These are phyloP conservation scores for Torulaspora franciscae DNA, from an alignment of 805 yeast species.

Conservation along the genomic window DNA sequence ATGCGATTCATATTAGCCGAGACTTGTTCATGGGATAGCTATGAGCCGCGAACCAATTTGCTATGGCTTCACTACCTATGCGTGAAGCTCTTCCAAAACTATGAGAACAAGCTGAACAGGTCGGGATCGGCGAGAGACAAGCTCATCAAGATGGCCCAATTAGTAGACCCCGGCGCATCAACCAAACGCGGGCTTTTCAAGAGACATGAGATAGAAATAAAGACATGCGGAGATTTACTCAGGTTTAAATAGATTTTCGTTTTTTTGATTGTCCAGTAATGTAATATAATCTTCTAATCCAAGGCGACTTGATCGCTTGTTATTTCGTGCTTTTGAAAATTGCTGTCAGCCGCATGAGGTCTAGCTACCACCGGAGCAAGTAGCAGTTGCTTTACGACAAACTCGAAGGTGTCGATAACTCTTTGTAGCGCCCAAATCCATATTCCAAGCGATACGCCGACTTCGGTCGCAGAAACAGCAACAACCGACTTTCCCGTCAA, in stretches of 20 bases:
- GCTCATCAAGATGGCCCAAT: slow-evolving; percentile 17
- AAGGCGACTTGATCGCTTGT: slow-evolving; percentile 13
- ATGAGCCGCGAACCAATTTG: slow-evolving; percentile 46
- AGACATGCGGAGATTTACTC: slow-evolving; percentile 23
- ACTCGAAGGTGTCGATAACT: slow-evolving; percentile 28
- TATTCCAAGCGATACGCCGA: slow-evolving; percentile 35
- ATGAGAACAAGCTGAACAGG: slow-evolving; percentile 10
- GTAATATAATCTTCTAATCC: slow-evolving; percentile 11
- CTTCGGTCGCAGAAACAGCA: slow-evolving; percentile 7
- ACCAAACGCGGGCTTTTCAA: slow-evolving; percentile 15
- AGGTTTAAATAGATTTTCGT: slow-evolving; percentile 17
- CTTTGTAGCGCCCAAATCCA: slow-evolving; percentile 35
- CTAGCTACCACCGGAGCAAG: slow-evolving; percentile 10
- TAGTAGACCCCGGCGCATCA: slow-evolving; percentile 13
- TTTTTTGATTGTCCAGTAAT: not conserved
- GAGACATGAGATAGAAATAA: slow-evolving; percentile 21
- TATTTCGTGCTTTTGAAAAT: slow-evolving; percentile 7
- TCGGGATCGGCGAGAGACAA: slow-evolving; percentile 22
- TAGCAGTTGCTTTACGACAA: slow-evolving; percentile 24
- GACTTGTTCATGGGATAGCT: slow-evolving; percentile 26
- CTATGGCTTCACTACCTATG: slow-evolving; percentile 63
- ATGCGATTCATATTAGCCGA: slow-evolving; percentile 41
- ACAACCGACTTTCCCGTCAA: slow-evolving; percentile 6
- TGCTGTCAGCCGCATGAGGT: slow-evolving; percentile 7
- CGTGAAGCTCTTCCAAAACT: slow-evolving; percentile 42